Evolutionary conservation across 331 rosid species (phyloP), one percentile per base, ranked within the genome.

Genomic region (Pyrus hybrid): DNA sequence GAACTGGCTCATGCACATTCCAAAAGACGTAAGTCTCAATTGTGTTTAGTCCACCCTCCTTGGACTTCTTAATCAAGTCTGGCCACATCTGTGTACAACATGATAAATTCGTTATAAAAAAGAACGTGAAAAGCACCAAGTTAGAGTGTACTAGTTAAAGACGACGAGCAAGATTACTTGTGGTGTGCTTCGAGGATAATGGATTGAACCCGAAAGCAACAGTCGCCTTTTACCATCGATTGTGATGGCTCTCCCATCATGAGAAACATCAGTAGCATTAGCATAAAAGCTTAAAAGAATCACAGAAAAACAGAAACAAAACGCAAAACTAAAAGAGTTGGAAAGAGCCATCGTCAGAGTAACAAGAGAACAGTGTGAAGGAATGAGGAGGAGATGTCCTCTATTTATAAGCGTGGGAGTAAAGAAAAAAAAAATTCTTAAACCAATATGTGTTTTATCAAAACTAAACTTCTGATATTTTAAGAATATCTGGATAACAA

Each of bases 1-100:
- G 87, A 72, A 28, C 51, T 3, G 91, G 89, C 68, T 89, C 93
- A 47, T 89, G 91, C 6, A 67, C 69, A 56, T 85, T 76, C 91
- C 86, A 89, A 16, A 89, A 89, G 3, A 89, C 88, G 1, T 88
- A 88, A 0, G 93, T 86, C 35, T 88, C 91, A 5, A 88, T 83
- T 4, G 91, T 54, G 80, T 89, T 78, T 7, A 89, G 71, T 12
- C 93, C 93, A 29, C 93, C 93, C 43, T 89, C 91, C 70, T 85
- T 89, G 0, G 88, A 47, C 63, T 89, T 89, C 20, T 30, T 51
- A 1, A 88, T 88, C 18, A 88, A 67, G 33, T 83, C 80, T 0
- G 89, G 88, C 93, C 93, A 89, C 93, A 89, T 89, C 93, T 88
- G 71, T 18, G 43, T 10, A 60, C 25, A 72, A 13, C 35, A 72